Evolutionary conservation across 805 yeast species (phyloP), one percentile per base, ranked within the genome.

Genomic region (Clavispora asparagi): DNA sequence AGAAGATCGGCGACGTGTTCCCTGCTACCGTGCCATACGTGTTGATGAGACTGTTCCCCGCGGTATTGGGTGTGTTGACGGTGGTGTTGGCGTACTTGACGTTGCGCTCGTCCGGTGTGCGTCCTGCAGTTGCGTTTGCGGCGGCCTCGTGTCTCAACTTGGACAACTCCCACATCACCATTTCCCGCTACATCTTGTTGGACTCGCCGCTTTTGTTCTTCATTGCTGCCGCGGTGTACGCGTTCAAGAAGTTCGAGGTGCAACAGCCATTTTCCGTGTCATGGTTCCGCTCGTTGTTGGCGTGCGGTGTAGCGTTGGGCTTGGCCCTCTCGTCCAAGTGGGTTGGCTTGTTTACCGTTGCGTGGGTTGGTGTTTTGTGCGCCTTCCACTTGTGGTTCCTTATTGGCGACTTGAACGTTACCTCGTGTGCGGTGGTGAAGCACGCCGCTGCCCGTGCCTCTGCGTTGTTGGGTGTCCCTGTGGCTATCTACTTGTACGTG

Each of bases 341-440:
- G 94, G 94, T 86, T 40, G 95, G 95, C 51, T 67, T 86, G 35
- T 86, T 86, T 68, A 87, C 95, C 16, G 61, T 87, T 47, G 85
- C 85, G 4, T 87, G 92, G 92, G 76, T 82, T 49, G 95, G 94
- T 43, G 43, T 74, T 2, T 62, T 77, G 47, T 83, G 85, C 58
- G 61, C 77, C 14, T 70, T 76, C 62, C 85, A 82, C 57, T 57
- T 87, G 52, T 85, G 91, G 91, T 76, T 85, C 53, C 62, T 80
- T 48, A 61, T 85, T 56, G 94, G 94, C 60, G 94, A 87, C 68
- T 71, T 87, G 58, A 60, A 74, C 5, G 73, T 81, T 16, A 57
- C 81, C 13, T 49, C 78, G 10, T 61, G 57, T 13, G 66, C 70
- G 41, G 64, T 83, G 42, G 46, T 67, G 14, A 68, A 63, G 43